A percentile compares a stretch with the other conserved stretches of the same genome.
phyloP scores from a whole-genome alignment of 2,329 filamentous ascomycete species.

The Akanthomyces muscarius region DNA sequence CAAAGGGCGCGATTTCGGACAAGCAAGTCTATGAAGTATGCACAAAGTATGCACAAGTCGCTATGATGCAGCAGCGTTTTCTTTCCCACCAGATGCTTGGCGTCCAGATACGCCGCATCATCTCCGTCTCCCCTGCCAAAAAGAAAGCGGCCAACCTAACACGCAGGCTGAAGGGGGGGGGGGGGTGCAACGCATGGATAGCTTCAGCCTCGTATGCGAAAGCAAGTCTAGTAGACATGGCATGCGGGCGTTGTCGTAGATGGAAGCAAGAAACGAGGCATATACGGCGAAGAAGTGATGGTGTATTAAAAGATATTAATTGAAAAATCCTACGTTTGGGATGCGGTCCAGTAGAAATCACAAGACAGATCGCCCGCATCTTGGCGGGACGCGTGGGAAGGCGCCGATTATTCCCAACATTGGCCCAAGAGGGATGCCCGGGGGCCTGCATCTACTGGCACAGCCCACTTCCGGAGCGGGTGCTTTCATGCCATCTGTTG shows the following conservation, averaged over 20 bases:
- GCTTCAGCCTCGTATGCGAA: neutral
- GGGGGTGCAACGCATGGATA: neutral
- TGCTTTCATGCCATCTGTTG: neutral
- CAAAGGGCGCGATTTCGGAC: neutral
- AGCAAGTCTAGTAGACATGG: neutral
- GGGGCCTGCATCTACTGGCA: slow-evolving; percentile 1
- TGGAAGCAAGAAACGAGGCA: neutral
- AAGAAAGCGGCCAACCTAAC: neutral
- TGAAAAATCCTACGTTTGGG: neutral
- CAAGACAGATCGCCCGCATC: neutral
- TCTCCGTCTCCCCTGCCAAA: neutral
- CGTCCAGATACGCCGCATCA: neutral
- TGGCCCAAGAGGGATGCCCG: neutral
- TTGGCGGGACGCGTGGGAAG: slow-evolving; percentile 5
- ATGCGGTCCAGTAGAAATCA: slow-evolving; percentile 7
- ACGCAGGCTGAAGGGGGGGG: neutral
- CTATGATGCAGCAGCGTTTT: neutral
- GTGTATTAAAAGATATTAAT: neutral
- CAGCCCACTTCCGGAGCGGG: neutral
- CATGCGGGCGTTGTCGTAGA: neutral
- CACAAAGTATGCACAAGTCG: neutral
- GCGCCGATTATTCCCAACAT: slow-evolving; percentile 12
- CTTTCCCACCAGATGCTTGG: neutral
- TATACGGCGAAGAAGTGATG: neutral
- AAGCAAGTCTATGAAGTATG: neutral